Percentiles rank a stretch among this genome's conserved stretches.
Conservation (phyloP, 176 grass and related monocot genomes). For the Musa beccarii region DNA sequence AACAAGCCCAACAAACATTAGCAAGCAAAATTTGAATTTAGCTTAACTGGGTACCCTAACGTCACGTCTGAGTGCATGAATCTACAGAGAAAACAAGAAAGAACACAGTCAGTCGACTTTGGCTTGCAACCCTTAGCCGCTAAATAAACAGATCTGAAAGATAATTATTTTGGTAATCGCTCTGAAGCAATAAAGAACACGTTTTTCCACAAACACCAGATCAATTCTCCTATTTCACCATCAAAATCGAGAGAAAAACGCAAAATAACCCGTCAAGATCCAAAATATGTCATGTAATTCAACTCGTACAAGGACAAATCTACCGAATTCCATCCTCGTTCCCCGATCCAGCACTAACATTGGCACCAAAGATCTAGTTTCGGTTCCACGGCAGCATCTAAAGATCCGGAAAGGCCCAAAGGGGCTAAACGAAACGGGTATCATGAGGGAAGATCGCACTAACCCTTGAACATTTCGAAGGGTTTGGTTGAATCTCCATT, state of each 20-base stretch:
- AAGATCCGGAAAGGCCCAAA: background rate
- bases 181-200: background rate
- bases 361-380: background rate
- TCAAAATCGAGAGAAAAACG: background rate
- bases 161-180: background rate
- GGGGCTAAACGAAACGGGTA: background rate
- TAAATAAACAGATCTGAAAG: slow-evolving; percentile 5
- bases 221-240: background rate
- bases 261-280: background rate
- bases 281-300: background rate
- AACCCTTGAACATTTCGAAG: slow-evolving; percentile 89
- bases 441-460: slow-evolving; percentile 3
- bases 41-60: background rate
- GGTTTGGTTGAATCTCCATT: slow-evolving; percentile 94
- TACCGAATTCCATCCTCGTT: no score
- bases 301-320: background rate
- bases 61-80: background rate
- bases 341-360: background rate
- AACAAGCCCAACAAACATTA: background rate
- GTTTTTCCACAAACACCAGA: background rate
- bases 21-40: background rate
- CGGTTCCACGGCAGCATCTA: background rate
- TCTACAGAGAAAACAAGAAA: background rate
- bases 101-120: background rate
- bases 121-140: background rate